Evolutionary conservation across 257 asterid genomes (phyloP), one percentile per base, ranked within the genome.

Genomic region (Orobanche coerulescens): DNA sequence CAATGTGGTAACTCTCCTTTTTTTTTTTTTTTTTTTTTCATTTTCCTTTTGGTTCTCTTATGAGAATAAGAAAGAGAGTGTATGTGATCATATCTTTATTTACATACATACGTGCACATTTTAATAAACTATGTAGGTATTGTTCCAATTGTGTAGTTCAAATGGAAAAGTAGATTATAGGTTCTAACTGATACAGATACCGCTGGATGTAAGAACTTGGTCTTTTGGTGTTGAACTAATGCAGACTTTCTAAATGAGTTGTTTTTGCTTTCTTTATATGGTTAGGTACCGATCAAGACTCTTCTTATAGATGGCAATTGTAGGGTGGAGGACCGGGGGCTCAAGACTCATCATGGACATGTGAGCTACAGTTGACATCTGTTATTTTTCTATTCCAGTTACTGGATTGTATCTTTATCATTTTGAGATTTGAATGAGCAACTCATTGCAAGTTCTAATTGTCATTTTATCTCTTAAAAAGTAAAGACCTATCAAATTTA

Each of bases 341-440:
- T 90, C 76, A 87, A 90, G 88, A 82, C 95, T 55, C 97, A 90
- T 64, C 95, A 90, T 71, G 97, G 94, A 71, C 97, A 83, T 65
- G 97, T 90, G 78, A 83, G 92, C 53, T 57, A 44, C 7, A 7
- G n/a, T 64, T 65, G 26, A 47, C 37, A 20, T 65, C 62, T 43
- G 18, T 60, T 19, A 9, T 23, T 42, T 63, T 34, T 47, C 20
- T 62, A 7, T 62, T 60, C 36, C 37, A 12, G 53, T 26, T 56
- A n/a, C 34, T 51, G 31, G 4, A 24, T 59, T 51, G 5, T 31
- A 20, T 68, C 57, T 48, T 18, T 42, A 47, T 13, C 8, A 52
- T 36, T n/a, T 30, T 14, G 42, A 49, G 23, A 28, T 8, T 59
- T 36, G 50, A 46, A 57, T 4, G 34, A 62, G 71, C 53, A 62